Base-by-base conservation (phyloP, 371 early-diverging fungal species). In the Rhizopus microsporus region DNA sequence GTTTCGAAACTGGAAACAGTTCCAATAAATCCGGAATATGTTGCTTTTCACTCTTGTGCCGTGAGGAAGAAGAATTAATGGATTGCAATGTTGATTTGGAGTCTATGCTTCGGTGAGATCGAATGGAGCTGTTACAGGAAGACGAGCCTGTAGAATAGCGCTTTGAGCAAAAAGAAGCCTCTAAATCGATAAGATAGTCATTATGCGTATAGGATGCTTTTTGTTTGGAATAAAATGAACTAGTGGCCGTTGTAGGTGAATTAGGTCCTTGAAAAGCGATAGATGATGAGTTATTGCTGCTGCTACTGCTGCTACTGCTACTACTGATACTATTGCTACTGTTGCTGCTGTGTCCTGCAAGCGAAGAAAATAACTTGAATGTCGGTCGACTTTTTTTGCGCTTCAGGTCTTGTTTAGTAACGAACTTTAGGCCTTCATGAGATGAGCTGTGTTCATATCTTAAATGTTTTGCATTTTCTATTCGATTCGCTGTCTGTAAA, bases 301-400 rank as follows among this genome's bases (percentile, higher is more conserved):
- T 43, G 32, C 42, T 23, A 45, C n/a, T 30, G 48, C 13, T n/a
- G 62, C 37, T 42, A 56, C 23, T 44, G 52, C 7, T 23, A 37
- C 46, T 33, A 54, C 23, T 34, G 34, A 15, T 32, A 44, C 31
- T 52, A 42, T 52, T 16, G 33, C 32, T 54, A 45, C 35, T 49
- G 30, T 39, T 47, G 15, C 30, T 31, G 23, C 39, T 38, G 13
- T 49, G 16, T 17, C 29, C 49, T 3, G 50, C 23, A 9, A 63
- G 49, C 1, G 63, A 46, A 13, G 58, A 35, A 12, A 63, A 63
- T 1, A 58, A n/a, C 16, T 58, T 63, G 9, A 63, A 63, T 1
- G 63, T 63, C 0, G 63, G 44, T 44, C 54, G 57, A 32, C 63
- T 63, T 34, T 58, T 63, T 38, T 63, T 63, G 7, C 58, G 58